Conservation (phyloP, 139 green algal species). For the Axilococcus clingmanii region DNA sequence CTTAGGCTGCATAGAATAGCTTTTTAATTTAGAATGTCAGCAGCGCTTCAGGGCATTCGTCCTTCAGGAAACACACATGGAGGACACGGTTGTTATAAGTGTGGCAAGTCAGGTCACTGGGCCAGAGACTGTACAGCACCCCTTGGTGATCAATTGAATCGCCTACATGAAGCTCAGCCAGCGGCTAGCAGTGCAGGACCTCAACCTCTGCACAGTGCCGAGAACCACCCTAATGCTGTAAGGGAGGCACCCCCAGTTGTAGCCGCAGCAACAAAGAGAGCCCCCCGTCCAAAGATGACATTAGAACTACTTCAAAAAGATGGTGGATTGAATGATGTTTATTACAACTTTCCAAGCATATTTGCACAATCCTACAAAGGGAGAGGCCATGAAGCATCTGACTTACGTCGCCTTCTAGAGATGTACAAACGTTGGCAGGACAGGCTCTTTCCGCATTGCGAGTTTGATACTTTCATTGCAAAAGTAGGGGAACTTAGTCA, state of each 20-base stretch:
- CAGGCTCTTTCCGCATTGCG: slow-evolving; percentile 21
- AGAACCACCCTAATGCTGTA: neutral
- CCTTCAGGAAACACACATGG: neutral
- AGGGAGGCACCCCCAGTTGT: neutral
- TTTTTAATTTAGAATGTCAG: neutral
- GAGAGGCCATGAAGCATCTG: slow-evolving; percentile 28
- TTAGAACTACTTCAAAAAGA: slow-evolving; percentile 28
- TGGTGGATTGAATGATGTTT: slow-evolving; percentile 21
- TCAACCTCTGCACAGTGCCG: neutral
- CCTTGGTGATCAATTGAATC: slow-evolving; percentile 10
- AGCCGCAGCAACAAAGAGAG: slow-evolving; percentile 9
- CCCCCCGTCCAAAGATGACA: slow-evolving; percentile 35
- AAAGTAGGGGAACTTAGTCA: slow-evolving; percentile 27
- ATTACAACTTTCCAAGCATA: slow-evolving; percentile 20
- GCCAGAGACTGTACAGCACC: slow-evolving; percentile 31
- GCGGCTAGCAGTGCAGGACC: neutral
- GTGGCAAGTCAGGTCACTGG: slow-evolving; percentile 38
- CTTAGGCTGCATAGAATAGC: neutral
- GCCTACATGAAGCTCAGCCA: neutral
- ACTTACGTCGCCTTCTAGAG: slow-evolving; percentile 38
- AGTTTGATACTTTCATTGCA: slow-evolving; percentile 35
- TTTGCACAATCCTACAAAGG: slow-evolving; percentile 20
- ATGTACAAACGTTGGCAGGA: slow-evolving; percentile 46
- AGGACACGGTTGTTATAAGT: slow-evolving; percentile 31
- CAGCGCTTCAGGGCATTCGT: neutral